Evolutionary conservation across 495 filamentous ascomycete genomes (phyloP), one percentile per base, ranked within the genome.

Genomic region (Aspergillus sclerotiicarbonarius): DNA sequence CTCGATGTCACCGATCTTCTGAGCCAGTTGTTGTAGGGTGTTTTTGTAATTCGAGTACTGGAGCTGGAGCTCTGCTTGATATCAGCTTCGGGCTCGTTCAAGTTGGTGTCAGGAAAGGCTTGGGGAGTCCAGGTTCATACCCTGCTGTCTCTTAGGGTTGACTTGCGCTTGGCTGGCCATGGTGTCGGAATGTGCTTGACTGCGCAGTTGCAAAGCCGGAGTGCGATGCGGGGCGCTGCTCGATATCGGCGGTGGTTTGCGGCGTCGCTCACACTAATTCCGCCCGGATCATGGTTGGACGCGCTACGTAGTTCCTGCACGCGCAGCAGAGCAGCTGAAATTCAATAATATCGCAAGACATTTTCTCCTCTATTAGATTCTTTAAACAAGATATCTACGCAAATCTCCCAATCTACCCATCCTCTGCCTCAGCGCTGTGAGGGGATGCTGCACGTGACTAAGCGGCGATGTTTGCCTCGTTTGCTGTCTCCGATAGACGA

Each of bases 11-110:
- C 94, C 94, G 61, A 98, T 96, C 76, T 96, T 98, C 67, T 90
- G 85, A 15, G 94, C 95, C 61, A 98, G 81, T 63, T 92, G 87
- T 77, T 98, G 93, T 52, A 98, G 85, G 25, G 84, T 90, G 71
- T 92, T 95, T 74, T 98, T 98, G 84, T 91, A 98, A 75, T 89
- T 96, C 48, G 85, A 84, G 74, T 98, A 98, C 68, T 96, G 92
- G 58, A 82, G 71, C 75, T 98, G 94, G 60, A 98, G 87, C 75
- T 98, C 94, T 96, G 71, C 31, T 32, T 60, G 32, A 30, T 21
- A 50, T 62, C 54, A 59, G 62, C 52, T 35, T 65, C 31, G 62
- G 53, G 16, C 33, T 45, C 8, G 35, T 30, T 52, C 41, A 41
- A 15, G 37, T 48, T 60, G n/a, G 19, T 32, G 59, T 32, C 32